Base-by-base conservation (phyloP, 176 grass and related monocot species). In the Oryza glumipatula region DNA sequence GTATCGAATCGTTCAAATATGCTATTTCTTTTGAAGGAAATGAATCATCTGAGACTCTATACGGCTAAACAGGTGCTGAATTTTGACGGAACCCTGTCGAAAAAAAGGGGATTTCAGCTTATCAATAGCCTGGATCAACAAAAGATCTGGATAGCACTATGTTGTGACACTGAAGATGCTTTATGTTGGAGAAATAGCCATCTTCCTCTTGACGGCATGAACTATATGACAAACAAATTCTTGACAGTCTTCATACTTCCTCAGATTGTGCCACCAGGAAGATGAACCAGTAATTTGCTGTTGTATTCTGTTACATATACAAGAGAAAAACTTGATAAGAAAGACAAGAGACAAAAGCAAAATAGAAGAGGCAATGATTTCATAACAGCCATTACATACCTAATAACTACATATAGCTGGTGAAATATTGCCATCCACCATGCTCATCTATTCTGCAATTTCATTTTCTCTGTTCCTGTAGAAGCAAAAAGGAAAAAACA, bases 391-490 rank as follows among this genome's bases (percentile, higher is more conserved):
- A 44, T 65, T 32, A 41, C 38, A 65, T 83, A 47, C 70, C 38
- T 26, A 6, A 35, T 77, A 82, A 74, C 32, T 67, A 46, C 70
- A 86, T 58, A 82, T 77, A 35, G 33, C 72, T 24, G 67, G 68
- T 6, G 30, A 63, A 21, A 83, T 63, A n/a, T 70, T 76, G 30
- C 17, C 71, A 44, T 70, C 21, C 38, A 84, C 64, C n/a, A 63
- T 63, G 58, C 58, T 63, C 21, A 23, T 16, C 48, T 87, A 86
- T 54, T 83, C 60, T 79, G 30, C 70, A 65, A 6, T 51, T 74
- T 80, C 52, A 13, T 19, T 28, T 69, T 83, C 68, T 43, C 22
- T 78, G 19, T 80, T 90, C 76, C 84, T 87, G 69, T 30, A 84
- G 8, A 43, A 68, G 70, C 58, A 46, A 52, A 70, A 51, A 67